phyloP scores from a whole-genome alignment of 139 green algal genomes.

The Chlorella sp. region DNA sequence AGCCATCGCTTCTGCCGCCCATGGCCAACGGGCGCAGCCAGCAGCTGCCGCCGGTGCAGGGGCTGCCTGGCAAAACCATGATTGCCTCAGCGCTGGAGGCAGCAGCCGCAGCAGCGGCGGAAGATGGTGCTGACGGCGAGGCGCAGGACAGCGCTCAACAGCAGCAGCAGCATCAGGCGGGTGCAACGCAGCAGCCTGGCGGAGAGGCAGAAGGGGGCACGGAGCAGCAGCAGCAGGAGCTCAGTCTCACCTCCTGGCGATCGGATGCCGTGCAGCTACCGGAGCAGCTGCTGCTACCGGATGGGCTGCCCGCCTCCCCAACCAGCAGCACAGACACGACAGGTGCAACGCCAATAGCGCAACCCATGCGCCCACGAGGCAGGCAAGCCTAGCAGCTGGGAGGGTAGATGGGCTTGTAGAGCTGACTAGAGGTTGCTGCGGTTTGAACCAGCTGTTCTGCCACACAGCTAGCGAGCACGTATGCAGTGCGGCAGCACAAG shows the following conservation, averaged over 20 bases:
- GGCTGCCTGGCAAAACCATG: neutral
- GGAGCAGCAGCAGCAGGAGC: neutral
- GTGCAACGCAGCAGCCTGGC: too few relatives aligned
- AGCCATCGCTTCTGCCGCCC: neutral
- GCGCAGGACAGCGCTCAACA: neutral
- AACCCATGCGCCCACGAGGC: neutral
- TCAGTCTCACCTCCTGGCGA: neutral
- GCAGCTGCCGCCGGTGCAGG: neutral
- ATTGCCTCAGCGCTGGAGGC: neutral
- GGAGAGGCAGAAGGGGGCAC: too few relatives aligned
- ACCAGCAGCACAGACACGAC: neutral
- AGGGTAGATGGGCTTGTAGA: neutral
- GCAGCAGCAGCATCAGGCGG: neutral
- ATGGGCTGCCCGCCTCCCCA: neutral
- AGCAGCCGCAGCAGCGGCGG: neutral
- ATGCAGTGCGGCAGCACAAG: too few relatives aligned
- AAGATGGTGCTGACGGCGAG: neutral
- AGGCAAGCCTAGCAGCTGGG: neutral
- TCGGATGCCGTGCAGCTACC: slow-evolving; percentile 33
- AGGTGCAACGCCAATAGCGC: neutral
- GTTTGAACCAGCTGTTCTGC: too few relatives aligned
- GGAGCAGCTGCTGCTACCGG: slow-evolving; percentile 6
- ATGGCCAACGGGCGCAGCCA: neutral
- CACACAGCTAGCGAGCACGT: too few relatives aligned
- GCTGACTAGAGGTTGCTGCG: too few relatives aligned